Base-by-base conservation (phyloP, 306 rosid genomes). In the Carpinus viminea region DNA sequence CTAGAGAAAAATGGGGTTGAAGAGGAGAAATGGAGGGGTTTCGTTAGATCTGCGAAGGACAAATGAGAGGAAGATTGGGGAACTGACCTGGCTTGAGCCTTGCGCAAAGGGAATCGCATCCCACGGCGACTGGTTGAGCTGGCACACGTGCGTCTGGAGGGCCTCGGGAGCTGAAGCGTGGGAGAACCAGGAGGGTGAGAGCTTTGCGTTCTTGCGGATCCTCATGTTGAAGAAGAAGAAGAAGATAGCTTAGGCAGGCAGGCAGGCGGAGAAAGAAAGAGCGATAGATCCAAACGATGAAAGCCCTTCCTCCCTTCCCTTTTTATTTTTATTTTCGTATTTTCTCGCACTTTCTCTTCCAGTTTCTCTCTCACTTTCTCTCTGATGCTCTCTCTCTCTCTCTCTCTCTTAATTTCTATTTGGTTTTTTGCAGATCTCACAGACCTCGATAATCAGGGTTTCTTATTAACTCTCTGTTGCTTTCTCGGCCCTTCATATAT, bases 91-190 rank as follows among this genome's bases (percentile, higher is more conserved):
- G 85, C 73, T 47, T 4, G 83, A 77, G 85, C 79, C 79, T 13
- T 79, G 78, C 43, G 70, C 80, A 74, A 89, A 85, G 80, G 90
- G 84, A 86, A 82, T 84, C 84, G 87, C 89, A 85, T 94, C 98
- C 98, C 98, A 94, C 10, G 97, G 91, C 5, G 94, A 91, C 81
- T 88, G 97, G 81, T 92, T 94, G 55, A 94, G 88, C 77, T 82
- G 91, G 85, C 98, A 94, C 72, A 89, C 82, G 86, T 86, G 90
- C 2, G 90, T 73, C 68, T 85, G 94, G 34, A 80, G 81, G 4
- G 60, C 71, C 76, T 82, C 79, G 34, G 89, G 83, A 75, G 80
- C 81, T 72, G 87, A 83, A 73, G 73, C 86, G 64, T 70, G 28
- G 0, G 88, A 76, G 78, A 74, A 79, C 16, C 85, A 76, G 43